These are phyloP conservation scores for Tolypocladium album DNA, from an alignment of 2,329 filamentous ascomycete species.

Conservation along the genomic window DNA sequence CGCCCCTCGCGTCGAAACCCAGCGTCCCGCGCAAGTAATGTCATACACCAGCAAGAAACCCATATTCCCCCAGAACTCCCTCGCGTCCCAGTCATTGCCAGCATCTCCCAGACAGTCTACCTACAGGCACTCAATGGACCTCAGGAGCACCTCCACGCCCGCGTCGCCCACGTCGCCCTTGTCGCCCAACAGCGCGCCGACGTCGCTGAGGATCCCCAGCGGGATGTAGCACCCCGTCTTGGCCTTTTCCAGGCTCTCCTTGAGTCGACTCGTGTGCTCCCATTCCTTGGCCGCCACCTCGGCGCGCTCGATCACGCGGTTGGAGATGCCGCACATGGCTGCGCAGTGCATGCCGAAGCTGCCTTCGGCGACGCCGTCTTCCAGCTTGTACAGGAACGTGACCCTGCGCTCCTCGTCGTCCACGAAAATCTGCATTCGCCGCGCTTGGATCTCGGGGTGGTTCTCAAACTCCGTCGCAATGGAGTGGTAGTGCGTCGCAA, in stretches of 20 bases:
- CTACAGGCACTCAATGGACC: conserved; percentile 48
- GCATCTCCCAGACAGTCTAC: conserved; percentile 14
- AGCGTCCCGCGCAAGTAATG: background rate
- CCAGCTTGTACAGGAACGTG: conserved; percentile 93
- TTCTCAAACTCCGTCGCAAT: conserved; percentile 81
- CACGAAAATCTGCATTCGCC: conserved; percentile 90
- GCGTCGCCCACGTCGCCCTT: conserved; percentile 35
- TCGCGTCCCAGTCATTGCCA: background rate
- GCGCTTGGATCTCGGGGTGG: conserved; percentile 78
- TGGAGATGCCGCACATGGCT: conserved; percentile 90
- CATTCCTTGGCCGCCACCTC: conserved; percentile 84
- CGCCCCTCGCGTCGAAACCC: background rate
- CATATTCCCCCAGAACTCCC: background rate
- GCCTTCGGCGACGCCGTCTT: conserved; percentile 87
- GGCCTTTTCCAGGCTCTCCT: conserved; percentile 75
- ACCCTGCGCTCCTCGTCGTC: conserved; percentile 75
- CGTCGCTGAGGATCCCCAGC: conserved; percentile 77
- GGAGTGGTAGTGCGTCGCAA: conserved; percentile 95
- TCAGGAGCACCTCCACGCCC: conserved; percentile 48
- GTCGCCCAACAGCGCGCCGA: conserved; percentile 64
- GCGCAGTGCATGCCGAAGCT: conserved; percentile 99
- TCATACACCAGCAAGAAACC: background rate
- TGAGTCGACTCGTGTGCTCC: conserved; percentile 88
- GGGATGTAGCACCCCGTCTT: conserved; percentile 74
- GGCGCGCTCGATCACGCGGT: conserved; percentile 71